These are phyloP conservation scores for Xylaria sp. DNA, from an alignment of 495 filamentous ascomycete species.

Conservation along the genomic window DNA sequence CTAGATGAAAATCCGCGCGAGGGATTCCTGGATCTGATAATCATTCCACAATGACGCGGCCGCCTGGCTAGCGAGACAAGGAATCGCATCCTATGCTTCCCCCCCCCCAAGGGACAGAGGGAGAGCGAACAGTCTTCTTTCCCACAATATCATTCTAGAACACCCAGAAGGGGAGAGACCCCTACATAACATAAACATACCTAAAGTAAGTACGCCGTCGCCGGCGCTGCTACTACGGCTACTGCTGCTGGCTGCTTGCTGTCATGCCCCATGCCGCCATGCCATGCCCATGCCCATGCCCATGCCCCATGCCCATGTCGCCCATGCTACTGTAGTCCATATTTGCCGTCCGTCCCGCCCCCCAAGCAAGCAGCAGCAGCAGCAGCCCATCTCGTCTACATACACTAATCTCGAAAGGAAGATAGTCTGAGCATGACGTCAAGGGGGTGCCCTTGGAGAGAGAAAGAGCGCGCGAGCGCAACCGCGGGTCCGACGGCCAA, in stretches of 20 bases:
- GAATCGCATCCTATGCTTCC: conserved; percentile 21
- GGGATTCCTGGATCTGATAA: conserved; percentile 22
- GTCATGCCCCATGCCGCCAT: too few species aligned
- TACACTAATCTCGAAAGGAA: conserved; percentile 7
- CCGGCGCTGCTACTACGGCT: too few species aligned
- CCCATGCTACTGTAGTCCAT: not conserved
- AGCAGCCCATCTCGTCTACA: conserved; percentile 2
- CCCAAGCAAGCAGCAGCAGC: too few species aligned
- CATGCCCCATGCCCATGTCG: not conserved
- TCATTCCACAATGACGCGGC: conserved; percentile 28
- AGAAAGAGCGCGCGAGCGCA: too few species aligned
- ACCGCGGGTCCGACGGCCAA: not conserved
- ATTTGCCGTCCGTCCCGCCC: conserved; percentile 22
- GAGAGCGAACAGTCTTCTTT: not conserved
- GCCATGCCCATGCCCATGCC: not conserved
- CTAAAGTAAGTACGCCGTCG: too few species aligned
- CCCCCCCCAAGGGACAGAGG: not conserved
- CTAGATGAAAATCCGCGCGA: conserved; percentile 16
- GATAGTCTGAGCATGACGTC: conserved; percentile 17
- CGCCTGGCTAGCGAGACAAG: conserved; percentile 23
- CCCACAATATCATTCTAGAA: conserved; percentile 28
- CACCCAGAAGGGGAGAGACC: conserved; percentile 12
- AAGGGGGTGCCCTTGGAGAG: not conserved
- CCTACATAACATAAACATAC: not conserved
- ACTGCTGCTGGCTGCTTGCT: too few species aligned